Percentiles rank a stretch among this genome's conserved stretches.
These are phyloP conservation scores for Sugiyamaella floridensis DNA, from an alignment of 805 yeast genomes.

Conservation along the genomic window DNA sequence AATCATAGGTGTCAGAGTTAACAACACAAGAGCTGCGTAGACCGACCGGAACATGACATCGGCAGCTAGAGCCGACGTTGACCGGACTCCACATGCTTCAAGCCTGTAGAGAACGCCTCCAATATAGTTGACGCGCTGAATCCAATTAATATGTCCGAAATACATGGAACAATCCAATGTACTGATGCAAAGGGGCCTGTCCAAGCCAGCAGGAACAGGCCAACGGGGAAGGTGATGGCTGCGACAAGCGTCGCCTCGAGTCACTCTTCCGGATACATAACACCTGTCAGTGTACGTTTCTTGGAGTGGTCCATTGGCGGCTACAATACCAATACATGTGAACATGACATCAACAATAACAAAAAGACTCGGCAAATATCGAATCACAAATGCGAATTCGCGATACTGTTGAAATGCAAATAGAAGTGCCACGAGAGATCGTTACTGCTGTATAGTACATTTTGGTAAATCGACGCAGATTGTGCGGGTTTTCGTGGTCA, in stretches of 20 bases:
- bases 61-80: conserved; percentile 8
- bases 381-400: conserved; percentile 1
- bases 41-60: conserved; percentile 3
- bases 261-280: conserved; percentile 1
- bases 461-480: conserved; percentile 1
- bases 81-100: conserved; percentile 2
- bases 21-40: conserved; percentile 1
- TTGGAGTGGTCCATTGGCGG: neutral
- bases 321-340: neutral
- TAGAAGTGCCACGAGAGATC: conserved; percentile 4
- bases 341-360: conserved; percentile 5
- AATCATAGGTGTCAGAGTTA: conserved; percentile 5
- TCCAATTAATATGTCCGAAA: conserved; percentile 7
- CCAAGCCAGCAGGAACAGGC: conserved; percentile 15
- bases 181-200: conserved; percentile 4
- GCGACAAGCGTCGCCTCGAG: conserved; percentile 4
- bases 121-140: conserved; percentile 6
- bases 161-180: conserved; percentile 11
- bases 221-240: conserved; percentile 8
- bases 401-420: conserved; percentile 5
- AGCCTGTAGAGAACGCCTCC: conserved; percentile 4
- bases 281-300: neutral
- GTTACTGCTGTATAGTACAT: conserved; percentile 3
- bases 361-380: conserved; percentile 3
- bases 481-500: conserved; percentile 8